Conservation (phyloP, 2,329 filamentous ascomycete genomes). For the Fusarium paranaense region DNA sequence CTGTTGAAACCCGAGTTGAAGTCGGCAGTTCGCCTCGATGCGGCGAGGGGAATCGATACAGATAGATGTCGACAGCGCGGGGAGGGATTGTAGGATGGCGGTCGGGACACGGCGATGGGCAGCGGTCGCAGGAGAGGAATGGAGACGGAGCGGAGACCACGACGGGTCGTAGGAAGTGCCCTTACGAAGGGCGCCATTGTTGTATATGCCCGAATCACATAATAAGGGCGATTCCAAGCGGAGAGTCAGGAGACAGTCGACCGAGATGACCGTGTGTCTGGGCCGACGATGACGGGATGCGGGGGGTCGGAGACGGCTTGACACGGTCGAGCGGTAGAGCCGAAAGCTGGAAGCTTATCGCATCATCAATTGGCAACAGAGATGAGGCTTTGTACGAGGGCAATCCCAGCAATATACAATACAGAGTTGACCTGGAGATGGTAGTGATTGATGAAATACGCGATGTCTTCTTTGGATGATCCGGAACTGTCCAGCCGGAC, state of each 20-base stretch:
- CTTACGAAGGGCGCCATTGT: conserved; percentile 43
- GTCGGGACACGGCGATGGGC: conserved; percentile 5
- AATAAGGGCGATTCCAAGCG: conserved; percentile 26
- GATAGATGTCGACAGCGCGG: conserved; percentile 41
- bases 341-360: conserved; percentile 25
- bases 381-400: not conserved
- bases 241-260: conserved; percentile 34
- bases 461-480: not conserved
- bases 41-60: conserved; percentile 35
- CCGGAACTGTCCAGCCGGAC: not conserved
- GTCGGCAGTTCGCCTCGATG: conserved; percentile 58
- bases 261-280: conserved; percentile 32
- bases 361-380: conserved; percentile 6
- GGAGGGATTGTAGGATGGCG: not conserved
- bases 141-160: conserved; percentile 23
- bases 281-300: conserved; percentile 42
- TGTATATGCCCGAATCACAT: conserved; percentile 35
- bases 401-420: not conserved
- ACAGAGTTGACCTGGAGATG: not conserved
- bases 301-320: conserved; percentile 37
- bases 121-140: conserved; percentile 11
- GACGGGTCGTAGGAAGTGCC: conserved; percentile 34
- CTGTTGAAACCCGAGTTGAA: conserved; percentile 70
- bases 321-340: conserved; percentile 25
- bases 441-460: conserved; percentile 8